phyloP scores from a whole-genome alignment of 352 stramenopile species.

The Phytophthora boehmeriae region DNA sequence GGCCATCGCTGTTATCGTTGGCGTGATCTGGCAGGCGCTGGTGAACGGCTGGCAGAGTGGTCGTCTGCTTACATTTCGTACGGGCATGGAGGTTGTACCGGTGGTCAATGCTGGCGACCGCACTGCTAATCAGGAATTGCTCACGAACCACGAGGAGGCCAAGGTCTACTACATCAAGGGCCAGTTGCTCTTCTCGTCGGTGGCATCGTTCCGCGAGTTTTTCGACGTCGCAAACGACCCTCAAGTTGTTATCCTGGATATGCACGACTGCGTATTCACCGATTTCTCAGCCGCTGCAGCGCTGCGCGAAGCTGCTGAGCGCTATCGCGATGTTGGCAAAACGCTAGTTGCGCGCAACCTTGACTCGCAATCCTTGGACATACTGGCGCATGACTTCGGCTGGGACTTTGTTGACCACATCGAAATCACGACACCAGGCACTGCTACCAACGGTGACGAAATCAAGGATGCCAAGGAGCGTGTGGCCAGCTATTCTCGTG shows the following conservation, averaged over 20 bases:
- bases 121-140: conserved; percentile 35
- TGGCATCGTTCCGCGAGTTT: conserved; percentile 77
- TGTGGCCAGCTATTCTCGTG: conserved; percentile 21
- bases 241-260: conserved; percentile 74
- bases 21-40: conserved; percentile 84
- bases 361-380: conserved; percentile 53
- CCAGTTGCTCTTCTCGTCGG: conserved; percentile 83
- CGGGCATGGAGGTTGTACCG: conserved; percentile 36
- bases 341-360: conserved; percentile 71
- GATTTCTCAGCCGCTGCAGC: conserved; percentile 88
- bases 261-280: conserved; percentile 69
- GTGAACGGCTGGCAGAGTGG: conserved; percentile 86
- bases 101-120: conserved; percentile 32
- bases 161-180: conserved; percentile 82
- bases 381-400: conserved; percentile 63
- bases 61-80: conserved; percentile 44
- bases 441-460: conserved; percentile 25
- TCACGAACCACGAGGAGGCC: conserved; percentile 38
- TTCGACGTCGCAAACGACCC: conserved; percentile 76
- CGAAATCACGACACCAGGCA: conserved; percentile 25
- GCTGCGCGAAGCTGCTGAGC: conserved; percentile 71
- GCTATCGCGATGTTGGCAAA: conserved; percentile 80
- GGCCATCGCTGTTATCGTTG: conserved; percentile 83
- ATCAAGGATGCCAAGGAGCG: conserved; percentile 31
- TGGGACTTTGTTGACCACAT: conserved; percentile 54